Percentiles rank a stretch among this genome's conserved stretches.
Conservation (phyloP, 305 asterid species). For the Solanum hybrid region DNA sequence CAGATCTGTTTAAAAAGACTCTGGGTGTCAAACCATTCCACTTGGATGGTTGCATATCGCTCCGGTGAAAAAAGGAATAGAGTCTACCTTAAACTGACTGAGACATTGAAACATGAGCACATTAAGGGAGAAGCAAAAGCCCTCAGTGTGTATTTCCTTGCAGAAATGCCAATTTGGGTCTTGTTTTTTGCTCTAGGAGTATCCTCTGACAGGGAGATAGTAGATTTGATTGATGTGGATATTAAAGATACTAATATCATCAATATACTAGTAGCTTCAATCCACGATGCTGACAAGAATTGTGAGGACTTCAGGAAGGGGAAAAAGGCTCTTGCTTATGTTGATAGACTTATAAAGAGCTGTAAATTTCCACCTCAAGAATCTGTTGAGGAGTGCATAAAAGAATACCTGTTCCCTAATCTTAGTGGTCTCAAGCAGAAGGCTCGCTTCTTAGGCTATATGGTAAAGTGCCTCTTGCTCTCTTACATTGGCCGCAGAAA, state of each 20-base stretch:
- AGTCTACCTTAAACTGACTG: conserved; percentile 55
- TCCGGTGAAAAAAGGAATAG: conserved; percentile 41
- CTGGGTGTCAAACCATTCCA: conserved; percentile 59
- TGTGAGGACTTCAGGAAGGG: conserved; percentile 51
- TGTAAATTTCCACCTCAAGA: conserved; percentile 71
- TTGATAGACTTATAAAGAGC: conserved; percentile 35
- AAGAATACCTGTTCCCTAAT: conserved; percentile 55
- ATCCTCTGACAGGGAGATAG: conserved; percentile 57
- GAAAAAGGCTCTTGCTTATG: conserved; percentile 33
- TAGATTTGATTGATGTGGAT: conserved; percentile 56
- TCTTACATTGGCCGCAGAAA: conserved; percentile 65
- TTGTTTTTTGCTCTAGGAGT: conserved; percentile 81
- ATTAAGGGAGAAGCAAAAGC: conserved; percentile 48
- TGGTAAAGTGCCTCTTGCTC: conserved; percentile 80
- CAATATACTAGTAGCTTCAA: conserved; percentile 59
- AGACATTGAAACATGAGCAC: conserved; percentile 43
- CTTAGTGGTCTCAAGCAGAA: conserved; percentile 50
- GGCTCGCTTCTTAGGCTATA: conserved; percentile 75
- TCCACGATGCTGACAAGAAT: conserved; percentile 63
- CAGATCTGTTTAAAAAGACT: conserved; percentile 68
- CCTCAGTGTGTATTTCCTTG: conserved; percentile 54
- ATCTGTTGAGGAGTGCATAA: conserved; percentile 59
- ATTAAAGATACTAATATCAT: conserved; percentile 37
- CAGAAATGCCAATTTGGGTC: conserved; percentile 80
- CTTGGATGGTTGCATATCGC: conserved; percentile 67